Evolutionary conservation across 75 land plant genomes (phyloP), one percentile per base, ranked within the genome.

Genomic region (Cryptomeria japonica): DNA sequence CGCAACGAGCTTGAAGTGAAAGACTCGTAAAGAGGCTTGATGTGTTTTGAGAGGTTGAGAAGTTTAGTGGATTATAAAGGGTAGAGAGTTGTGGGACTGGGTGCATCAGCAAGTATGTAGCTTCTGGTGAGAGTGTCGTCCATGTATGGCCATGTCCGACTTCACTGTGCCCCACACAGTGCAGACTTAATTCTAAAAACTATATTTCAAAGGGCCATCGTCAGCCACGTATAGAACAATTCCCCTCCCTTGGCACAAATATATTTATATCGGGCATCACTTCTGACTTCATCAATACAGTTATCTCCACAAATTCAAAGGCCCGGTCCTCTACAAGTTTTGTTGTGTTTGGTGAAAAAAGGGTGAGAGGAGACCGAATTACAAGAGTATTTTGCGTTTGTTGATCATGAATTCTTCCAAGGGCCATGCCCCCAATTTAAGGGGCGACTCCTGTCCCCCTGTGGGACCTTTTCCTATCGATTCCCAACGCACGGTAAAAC

Each of bases 261-360:
- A 11, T 32, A 22, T 73, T 73, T 73, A 0, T 73, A 73, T 72
- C 10, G 13, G 12, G 64, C 76, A 72, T 73, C 77, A 34, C 15
- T 37, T 73, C 34, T 73, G 77, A 73, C 77, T 73, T 73, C 77
- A 73, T 73, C 77, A 73, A 73, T 73, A 73, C 77, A 73, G 37
- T 73, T 72, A 72, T 73, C 36, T 13, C 75, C 25, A n/a, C 73
- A 70, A n/a, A 25, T n/a, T 73, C 36, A 5, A 73, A 73, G 36
- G 49, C 9, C 9, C 49, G 9, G 1, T 14, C 31, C 72, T 0
- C 8, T 28, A n/a, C 72, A 0, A 68, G 36, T 32, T 73, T 73
- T 11, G 46, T 44, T 1, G 1, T 41, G 41, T 70, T 31, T 31
- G 32, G 77, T 73, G 37, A 32, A 73, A 12, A 32, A 73, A 25